Evolutionary conservation across 805 yeast species (phyloP).

Genomic region (Candida vaughaniae): DNA sequence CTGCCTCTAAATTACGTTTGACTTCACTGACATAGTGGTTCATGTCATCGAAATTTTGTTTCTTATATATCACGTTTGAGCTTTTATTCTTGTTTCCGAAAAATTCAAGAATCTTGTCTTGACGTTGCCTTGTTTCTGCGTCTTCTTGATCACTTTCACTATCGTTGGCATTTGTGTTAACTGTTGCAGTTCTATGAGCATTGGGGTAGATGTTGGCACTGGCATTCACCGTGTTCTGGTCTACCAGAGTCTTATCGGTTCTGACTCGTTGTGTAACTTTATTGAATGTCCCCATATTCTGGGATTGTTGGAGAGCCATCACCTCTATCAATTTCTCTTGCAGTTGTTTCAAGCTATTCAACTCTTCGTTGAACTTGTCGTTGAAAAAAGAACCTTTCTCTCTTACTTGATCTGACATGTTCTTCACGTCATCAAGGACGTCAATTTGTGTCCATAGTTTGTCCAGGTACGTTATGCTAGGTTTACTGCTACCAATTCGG

Average conservation of each 20-base stretch:
- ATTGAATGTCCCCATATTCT: slow-evolving; percentile 16
- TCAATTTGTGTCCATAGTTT: slow-evolving; percentile 85
- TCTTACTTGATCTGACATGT: slow-evolving; percentile 48
- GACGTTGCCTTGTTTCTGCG: slow-evolving; percentile 20
- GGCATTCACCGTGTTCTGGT: neutral
- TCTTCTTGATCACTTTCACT: slow-evolving; percentile 23
- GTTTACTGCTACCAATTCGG: slow-evolving; percentile 52
- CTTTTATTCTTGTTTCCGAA: slow-evolving; percentile 19
- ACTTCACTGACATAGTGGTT: slow-evolving; percentile 51
- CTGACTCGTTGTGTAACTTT: slow-evolving; percentile 26
- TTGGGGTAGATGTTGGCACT: too few relatives aligned
- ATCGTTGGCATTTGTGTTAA: neutral
- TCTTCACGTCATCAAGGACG: slow-evolving; percentile 74
- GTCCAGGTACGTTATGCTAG: slow-evolving; percentile 68
- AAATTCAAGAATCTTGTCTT: slow-evolving; percentile 23
- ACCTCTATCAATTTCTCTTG: slow-evolving; percentile 45
- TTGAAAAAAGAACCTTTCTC: slow-evolving; percentile 51
- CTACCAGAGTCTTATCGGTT: too few relatives aligned
- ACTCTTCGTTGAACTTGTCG: slow-evolving; percentile 47
- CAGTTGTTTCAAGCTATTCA: slow-evolving; percentile 53
- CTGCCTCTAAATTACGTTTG: slow-evolving; percentile 46
- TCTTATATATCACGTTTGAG: slow-evolving; percentile 36
- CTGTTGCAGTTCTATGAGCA: neutral
- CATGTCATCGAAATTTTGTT: slow-evolving; percentile 52
- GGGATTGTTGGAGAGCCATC: slow-evolving; percentile 30